phyloP scores from a whole-genome alignment of 108 stramenopile species.

The Cylindrotheca closterium region DNA sequence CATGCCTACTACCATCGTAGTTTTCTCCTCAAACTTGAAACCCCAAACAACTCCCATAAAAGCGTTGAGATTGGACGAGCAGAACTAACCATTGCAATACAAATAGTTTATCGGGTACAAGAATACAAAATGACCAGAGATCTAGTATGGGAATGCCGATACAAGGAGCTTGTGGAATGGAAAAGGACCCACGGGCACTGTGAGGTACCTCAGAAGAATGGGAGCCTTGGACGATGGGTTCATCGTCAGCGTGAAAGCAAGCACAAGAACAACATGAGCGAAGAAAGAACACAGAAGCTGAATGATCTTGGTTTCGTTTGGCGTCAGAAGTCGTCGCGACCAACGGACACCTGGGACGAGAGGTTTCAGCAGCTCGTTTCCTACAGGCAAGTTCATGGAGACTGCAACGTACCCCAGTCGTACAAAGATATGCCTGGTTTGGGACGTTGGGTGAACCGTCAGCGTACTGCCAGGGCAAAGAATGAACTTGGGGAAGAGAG shows the following conservation, averaged over 20 bases:
- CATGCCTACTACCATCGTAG: no score
- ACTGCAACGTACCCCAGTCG: neutral
- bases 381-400: neutral
- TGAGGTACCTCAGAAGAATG: constrained; percentile 18
- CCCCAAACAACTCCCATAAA: neutral
- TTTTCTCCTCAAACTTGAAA: neutral
- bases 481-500: neutral
- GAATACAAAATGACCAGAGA: neutral
- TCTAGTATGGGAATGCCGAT: constrained; percentile 1
- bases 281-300: neutral
- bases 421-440: neutral
- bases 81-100: no score
- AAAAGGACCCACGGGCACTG: constrained; percentile 24
- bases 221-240: constrained; percentile 26
- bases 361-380: neutral
- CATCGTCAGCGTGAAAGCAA: constrained; percentile 9
- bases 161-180: constrained; percentile 13
- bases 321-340: neutral
- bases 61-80: no score
- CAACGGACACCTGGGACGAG: neutral
- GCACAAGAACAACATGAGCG: neutral
- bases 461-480: neutral
- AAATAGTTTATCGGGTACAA: no score
- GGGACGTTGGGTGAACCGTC: neutral
- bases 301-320: neutral